These are phyloP conservation scores for Xylaria sp. DNA, from an alignment of 2,329 filamentous ascomycete species.

Conservation along the genomic window DNA sequence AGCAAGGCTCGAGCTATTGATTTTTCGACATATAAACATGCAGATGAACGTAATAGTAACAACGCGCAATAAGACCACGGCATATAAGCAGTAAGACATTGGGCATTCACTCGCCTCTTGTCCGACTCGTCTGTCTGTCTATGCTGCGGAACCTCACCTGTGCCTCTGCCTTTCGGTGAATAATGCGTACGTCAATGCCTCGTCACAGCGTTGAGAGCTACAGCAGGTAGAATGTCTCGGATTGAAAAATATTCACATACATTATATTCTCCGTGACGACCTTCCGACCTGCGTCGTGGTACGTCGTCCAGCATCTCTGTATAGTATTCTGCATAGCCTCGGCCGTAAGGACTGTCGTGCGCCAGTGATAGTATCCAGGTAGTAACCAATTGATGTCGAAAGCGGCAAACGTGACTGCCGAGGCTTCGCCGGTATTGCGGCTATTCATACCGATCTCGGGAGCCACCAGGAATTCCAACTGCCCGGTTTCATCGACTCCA, in stretches of 20 bases:
- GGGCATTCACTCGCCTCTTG: constrained; percentile 29
- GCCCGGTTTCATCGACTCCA: background rate
- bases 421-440: background rate
- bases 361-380: background rate
- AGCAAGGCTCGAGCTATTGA: constrained; percentile 3
- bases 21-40: background rate
- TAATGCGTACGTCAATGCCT: background rate
- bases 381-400: background rate
- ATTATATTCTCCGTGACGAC: constrained; percentile 26
- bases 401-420: background rate
- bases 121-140: constrained; percentile 18
- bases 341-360: background rate
- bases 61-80: constrained; percentile 15
- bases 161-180: background rate
- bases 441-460: constrained; percentile 8
- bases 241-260: background rate
- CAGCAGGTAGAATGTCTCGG: constrained; percentile 19
- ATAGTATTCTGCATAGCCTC: background rate
- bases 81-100: constrained; percentile 18
- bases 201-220: constrained; percentile 9
- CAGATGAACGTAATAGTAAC: background rate
- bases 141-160: constrained; percentile 11
- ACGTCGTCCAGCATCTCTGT: constrained; percentile 26
- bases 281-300: constrained; percentile 27
- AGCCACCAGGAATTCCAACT: background rate